phyloP scores from a whole-genome alignment of 257 asterid species.

The Agastache rugosa region DNA sequence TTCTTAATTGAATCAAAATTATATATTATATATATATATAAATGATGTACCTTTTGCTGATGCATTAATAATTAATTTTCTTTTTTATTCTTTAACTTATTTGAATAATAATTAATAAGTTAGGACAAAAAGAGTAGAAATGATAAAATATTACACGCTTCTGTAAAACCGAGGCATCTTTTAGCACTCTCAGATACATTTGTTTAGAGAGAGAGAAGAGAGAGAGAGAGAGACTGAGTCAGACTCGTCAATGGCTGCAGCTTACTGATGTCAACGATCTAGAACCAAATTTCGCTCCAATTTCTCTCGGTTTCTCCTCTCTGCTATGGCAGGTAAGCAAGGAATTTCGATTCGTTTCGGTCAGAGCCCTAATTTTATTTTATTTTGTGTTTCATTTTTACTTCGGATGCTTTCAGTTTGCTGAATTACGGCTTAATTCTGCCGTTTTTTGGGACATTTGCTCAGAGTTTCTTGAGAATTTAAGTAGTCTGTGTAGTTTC shows the following conservation, averaged over 20 bases:
- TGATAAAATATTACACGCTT: conserved; percentile 42
- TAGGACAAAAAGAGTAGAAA: not conserved
- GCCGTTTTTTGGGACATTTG: conserved; percentile 14
- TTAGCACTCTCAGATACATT: conserved; percentile 23
- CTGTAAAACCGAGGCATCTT: conserved; percentile 42
- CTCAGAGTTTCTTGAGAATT: conserved; percentile 2
- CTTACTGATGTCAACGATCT: conserved; percentile 53
- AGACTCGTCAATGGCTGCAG: conserved; percentile 40
- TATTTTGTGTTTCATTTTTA: conserved; percentile 1
- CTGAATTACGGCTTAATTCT: conserved; percentile 37
- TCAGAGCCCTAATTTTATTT: conserved; percentile 32
- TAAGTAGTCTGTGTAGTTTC: not conserved
- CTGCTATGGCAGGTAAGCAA: conserved; percentile 50
- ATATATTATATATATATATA: not conserved
- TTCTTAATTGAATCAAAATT: not conserved
- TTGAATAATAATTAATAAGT: not conserved
- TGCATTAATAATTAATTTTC: not conserved
- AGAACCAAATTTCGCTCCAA: conserved; percentile 30
- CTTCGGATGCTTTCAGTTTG: conserved; percentile 19
- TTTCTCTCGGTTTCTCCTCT: conserved; percentile 17
- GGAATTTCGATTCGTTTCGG: conserved; percentile 14
- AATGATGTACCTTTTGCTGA: no score
- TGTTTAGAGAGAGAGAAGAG: not conserved
- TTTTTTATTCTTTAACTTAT: not conserved
- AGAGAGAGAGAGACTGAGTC: conserved; percentile 29